These are phyloP conservation scores for Pichia sp. DNA, from an alignment of 1,139 yeast species.

Conservation along the genomic window DNA sequence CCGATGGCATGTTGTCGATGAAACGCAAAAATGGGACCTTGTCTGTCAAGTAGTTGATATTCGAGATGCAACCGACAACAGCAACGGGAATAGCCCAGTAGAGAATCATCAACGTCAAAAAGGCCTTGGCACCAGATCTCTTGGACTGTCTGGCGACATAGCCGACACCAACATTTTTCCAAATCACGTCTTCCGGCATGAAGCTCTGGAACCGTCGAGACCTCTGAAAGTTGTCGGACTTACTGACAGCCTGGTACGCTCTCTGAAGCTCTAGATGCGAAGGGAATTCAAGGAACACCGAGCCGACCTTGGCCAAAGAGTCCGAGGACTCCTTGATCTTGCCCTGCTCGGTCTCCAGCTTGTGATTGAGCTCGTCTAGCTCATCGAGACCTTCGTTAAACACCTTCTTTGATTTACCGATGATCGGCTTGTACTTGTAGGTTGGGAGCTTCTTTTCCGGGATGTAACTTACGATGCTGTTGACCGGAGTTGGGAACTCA, in stretches of 20 bases:
- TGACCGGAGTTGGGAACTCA: conserved; percentile 41
- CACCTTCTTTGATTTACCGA: conserved; percentile 84
- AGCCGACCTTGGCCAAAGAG: conserved; percentile 47
- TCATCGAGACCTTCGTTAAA: conserved; percentile 65
- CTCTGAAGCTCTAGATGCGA: conserved; percentile 84
- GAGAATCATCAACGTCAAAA: conserved; percentile 54
- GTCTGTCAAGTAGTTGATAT: conserved; percentile 65
- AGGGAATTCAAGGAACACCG: conserved; percentile 83
- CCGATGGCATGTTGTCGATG: conserved; percentile 62
- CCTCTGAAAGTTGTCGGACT: conserved; percentile 38
- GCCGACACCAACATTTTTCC: conserved; percentile 65
- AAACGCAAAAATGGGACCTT: conserved; percentile 67
- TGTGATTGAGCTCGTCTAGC: conserved; percentile 62
- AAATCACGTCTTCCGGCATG: conserved; percentile 72
- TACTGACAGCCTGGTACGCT: conserved; percentile 76
- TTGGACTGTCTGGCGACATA: conserved; percentile 41
- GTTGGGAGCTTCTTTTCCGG: conserved; percentile 76
- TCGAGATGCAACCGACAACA: conserved; percentile 88
- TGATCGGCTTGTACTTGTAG: conserved; percentile 55
- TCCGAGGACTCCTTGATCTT: conserved; percentile 33
- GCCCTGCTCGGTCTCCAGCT: conserved; percentile 57
- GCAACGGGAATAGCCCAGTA: conserved; percentile 97
- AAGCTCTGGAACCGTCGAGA: conserved; percentile 47
- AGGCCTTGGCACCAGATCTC: conserved; percentile 36
- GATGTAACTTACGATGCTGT: conserved; percentile 59